Conservation (phyloP, 1,284 basidiomycete species). For the Ceratobasidium theobromae region DNA sequence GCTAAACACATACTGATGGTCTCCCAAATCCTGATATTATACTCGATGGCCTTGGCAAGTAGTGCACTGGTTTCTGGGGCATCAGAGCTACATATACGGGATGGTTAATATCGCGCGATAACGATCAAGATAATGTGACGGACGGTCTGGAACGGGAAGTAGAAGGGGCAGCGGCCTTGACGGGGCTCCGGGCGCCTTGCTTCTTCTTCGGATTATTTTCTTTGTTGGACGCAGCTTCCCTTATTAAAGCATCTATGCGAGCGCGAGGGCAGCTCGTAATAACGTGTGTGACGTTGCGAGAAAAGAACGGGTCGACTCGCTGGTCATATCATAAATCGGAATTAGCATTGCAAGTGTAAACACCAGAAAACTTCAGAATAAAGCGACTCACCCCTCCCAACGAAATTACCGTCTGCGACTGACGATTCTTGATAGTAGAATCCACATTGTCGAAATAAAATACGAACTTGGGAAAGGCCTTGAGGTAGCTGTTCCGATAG, state of each 20-base stretch:
- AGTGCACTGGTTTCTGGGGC: slow-evolving; percentile 50
- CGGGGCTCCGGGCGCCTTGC: slow-evolving; percentile 58
- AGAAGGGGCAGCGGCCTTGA: slow-evolving; percentile 48
- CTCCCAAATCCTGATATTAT: slow-evolving; percentile 83
- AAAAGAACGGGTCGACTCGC: slow-evolving; percentile 85
- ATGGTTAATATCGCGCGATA: background rate
- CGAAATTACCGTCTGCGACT: slow-evolving; percentile 59
- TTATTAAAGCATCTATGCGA: slow-evolving; percentile 42
- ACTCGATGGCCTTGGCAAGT: slow-evolving; percentile 71
- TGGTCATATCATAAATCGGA: slow-evolving; percentile 42
- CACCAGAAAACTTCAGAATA: slow-evolving; percentile 9
- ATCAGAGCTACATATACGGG: slow-evolving; percentile 38
- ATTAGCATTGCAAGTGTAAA: slow-evolving; percentile 29
- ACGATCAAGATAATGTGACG: slow-evolving; percentile 9
- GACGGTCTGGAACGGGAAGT: slow-evolving; percentile 37
- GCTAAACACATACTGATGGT: slow-evolving; percentile 32
- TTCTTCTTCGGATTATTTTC: slow-evolving; percentile 52
- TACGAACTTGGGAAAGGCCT: slow-evolving; percentile 78
- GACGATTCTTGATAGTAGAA: slow-evolving; percentile 50
- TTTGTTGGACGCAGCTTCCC: slow-evolving; percentile 54
- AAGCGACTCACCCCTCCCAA: slow-evolving; percentile 73
- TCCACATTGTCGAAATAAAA: slow-evolving; percentile 84
- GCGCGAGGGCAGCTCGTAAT: slow-evolving; percentile 64
- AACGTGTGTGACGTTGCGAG: slow-evolving; percentile 80
- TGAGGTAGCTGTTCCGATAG: slow-evolving; percentile 81